phyloP scores from a whole-genome alignment of 495 filamentous ascomycete species.

The Apiosordaria backusii region DNA sequence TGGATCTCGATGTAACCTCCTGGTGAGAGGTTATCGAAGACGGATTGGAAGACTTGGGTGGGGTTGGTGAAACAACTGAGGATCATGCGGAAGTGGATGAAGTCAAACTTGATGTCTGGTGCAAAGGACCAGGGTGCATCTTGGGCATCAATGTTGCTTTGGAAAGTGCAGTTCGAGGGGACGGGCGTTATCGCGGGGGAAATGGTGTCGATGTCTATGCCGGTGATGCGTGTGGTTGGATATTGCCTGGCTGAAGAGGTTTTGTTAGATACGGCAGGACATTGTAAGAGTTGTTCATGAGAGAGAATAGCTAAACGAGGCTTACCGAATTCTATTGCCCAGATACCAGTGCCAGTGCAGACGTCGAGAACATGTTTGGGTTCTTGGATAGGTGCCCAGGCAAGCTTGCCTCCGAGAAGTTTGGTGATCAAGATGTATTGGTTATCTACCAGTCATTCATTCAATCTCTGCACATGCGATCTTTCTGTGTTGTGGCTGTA shows the following conservation, averaged over 20 bases:
- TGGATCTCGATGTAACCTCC: neutral
- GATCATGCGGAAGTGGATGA: neutral
- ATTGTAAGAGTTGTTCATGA: neutral
- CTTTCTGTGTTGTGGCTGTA: neutral
- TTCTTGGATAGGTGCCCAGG: neutral
- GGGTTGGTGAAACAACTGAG: neutral
- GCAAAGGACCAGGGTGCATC: neutral
- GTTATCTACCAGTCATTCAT: neutral
- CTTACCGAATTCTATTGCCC: neutral
- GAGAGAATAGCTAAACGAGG: neutral
- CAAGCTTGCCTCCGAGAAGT: neutral
- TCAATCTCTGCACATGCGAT: neutral
- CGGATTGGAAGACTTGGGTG: neutral
- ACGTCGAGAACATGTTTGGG: neutral
- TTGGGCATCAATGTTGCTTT: neutral
- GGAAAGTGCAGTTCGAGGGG: neutral
- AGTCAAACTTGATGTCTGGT: neutral
- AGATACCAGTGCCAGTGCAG: neutral
- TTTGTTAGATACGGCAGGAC: neutral
- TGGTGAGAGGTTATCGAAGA: neutral
- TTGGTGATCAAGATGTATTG: neutral
- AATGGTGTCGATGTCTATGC: neutral
- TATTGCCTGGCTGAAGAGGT: neutral
- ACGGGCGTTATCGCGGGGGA: neutral
- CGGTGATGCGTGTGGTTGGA: neutral